Evolutionary conservation across 768 basidiomycete species (phyloP).

Genomic region (Boletus eberwhitei): DNA sequence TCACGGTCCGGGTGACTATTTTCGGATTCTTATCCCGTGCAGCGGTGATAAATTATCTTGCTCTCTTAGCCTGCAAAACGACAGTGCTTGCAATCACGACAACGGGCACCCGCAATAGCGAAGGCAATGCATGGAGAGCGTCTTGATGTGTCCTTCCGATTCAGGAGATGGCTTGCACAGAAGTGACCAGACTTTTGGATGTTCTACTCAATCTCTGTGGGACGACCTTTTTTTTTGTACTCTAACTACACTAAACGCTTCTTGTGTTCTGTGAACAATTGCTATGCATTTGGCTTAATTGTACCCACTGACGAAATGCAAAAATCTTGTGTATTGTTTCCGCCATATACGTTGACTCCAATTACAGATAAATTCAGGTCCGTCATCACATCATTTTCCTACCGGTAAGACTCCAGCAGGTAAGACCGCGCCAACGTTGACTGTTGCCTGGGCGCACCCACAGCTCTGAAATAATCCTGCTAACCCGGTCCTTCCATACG

Average conservation of each 20-base stretch:
- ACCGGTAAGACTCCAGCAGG: neutral
- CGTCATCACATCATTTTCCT: constrained; percentile 4
- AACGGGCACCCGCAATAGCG: constrained; percentile 1
- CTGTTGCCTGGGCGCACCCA: neutral
- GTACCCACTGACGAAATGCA: constrained; percentile 17
- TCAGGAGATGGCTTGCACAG: neutral
- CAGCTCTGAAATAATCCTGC: neutral
- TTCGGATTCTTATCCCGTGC: constrained; percentile 11
- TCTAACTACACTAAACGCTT: constrained; percentile 11
- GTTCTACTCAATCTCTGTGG: neutral
- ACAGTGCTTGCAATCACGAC: constrained; percentile 7
- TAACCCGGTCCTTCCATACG: neutral
- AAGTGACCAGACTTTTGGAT: neutral
- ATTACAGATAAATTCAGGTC: constrained; percentile 29
- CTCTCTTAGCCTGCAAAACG: constrained; percentile 13
- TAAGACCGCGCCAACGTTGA: neutral
- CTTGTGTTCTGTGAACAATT: constrained; percentile 11
- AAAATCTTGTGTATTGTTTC: constrained; percentile 8
- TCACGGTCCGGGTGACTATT: constrained; percentile 38
- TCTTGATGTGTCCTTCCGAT: neutral
- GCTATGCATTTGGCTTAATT: constrained; percentile 27
- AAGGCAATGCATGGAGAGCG: constrained; percentile 1
- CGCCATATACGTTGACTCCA: constrained; percentile 13
- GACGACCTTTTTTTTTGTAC: constrained; percentile 7
- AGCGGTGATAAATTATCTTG: constrained; percentile 22